Percentiles rank a stretch among this genome's conserved stretches.
These are phyloP conservation scores for Trametes meyenii DNA, from an alignment of 768 basidiomycete genomes.

Conservation along the genomic window DNA sequence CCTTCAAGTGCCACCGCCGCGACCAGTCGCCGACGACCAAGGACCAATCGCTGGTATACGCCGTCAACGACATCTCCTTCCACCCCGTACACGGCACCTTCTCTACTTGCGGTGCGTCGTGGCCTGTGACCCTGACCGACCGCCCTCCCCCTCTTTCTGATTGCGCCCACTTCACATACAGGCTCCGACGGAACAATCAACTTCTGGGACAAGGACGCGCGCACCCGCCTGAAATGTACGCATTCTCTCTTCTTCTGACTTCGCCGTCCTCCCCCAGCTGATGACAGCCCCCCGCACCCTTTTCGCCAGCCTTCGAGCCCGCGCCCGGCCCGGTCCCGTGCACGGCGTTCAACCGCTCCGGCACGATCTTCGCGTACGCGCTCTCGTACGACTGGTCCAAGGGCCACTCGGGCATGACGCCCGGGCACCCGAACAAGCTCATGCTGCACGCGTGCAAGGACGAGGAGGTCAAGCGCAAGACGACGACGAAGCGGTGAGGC, in stretches of 20 bases:
- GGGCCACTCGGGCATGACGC: constrained; percentile 84
- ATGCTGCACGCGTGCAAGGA: constrained; percentile 87
- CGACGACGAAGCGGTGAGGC: constrained; percentile 37
- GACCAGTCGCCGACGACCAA: constrained; percentile 38
- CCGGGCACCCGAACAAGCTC: constrained; percentile 72
- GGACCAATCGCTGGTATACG: constrained; percentile 50
- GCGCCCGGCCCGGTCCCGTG: constrained; percentile 77
- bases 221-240: constrained; percentile 88
- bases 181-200: constrained; percentile 86
- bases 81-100: constrained; percentile 59
- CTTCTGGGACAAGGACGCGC: constrained; percentile 94
- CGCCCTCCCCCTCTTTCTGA: no score
- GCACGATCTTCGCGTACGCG: constrained; percentile 89
- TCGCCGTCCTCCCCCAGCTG: background rate
- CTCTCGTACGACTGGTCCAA: constrained; percentile 95
- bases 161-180: constrained; percentile 28
- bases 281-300: background rate
- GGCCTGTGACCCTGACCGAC: background rate
- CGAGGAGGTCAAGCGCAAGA: constrained; percentile 78
- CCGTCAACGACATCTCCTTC: constrained; percentile 61
- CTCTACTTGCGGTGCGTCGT: constrained; percentile 39
- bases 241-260: constrained; percentile 14
- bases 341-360: constrained; percentile 85
- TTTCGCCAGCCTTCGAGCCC: constrained; percentile 64
- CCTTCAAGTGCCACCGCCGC: constrained; percentile 56